phyloP scores from a whole-genome alignment of 345 rosid genomes.

The Passiflora organensis region DNA sequence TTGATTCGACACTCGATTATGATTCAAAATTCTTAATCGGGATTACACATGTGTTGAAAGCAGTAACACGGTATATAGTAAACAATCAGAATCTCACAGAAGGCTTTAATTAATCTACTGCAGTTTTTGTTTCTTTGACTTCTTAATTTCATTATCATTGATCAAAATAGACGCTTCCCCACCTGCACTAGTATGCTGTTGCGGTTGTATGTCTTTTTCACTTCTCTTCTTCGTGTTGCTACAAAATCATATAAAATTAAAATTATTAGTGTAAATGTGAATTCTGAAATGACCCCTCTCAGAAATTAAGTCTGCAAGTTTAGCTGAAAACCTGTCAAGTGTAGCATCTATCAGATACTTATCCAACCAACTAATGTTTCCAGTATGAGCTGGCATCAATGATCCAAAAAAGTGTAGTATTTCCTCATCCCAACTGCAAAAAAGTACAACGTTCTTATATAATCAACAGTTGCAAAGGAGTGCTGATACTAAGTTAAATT shows the following conservation, averaged over 20 bases:
- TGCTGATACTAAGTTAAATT: too few relatives aligned
- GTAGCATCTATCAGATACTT: constrained; percentile 29
- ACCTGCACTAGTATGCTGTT: constrained; percentile 13
- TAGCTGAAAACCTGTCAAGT: constrained; percentile 14
- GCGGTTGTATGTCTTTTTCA: constrained; percentile 24
- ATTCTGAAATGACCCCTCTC: not conserved
- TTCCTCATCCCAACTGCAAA: constrained; percentile 73
- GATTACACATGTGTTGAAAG: not conserved
- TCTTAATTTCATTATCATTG: constrained; percentile 14
- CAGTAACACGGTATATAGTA: not conserved
- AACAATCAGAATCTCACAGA: constrained; percentile 5
- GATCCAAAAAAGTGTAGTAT: constrained; percentile 68
- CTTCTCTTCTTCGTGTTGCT: constrained; percentile 39
- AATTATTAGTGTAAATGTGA: not conserved
- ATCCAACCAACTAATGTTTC: constrained; percentile 57
- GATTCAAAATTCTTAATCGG: not conserved
- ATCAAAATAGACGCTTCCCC: constrained; percentile 9
- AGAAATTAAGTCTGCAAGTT: not conserved
- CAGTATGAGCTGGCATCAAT: constrained; percentile 45
- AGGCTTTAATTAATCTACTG: constrained; percentile 19
- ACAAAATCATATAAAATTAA: constrained; percentile 4
- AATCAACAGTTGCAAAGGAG: too few relatives aligned
- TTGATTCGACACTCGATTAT: too few relatives aligned
- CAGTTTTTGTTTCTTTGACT: constrained; percentile 37
- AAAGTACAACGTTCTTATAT: not conserved